These are phyloP conservation scores for Nicotiana tomentosiformis DNA, from an alignment of 257 asterid species.

Conservation along the genomic window DNA sequence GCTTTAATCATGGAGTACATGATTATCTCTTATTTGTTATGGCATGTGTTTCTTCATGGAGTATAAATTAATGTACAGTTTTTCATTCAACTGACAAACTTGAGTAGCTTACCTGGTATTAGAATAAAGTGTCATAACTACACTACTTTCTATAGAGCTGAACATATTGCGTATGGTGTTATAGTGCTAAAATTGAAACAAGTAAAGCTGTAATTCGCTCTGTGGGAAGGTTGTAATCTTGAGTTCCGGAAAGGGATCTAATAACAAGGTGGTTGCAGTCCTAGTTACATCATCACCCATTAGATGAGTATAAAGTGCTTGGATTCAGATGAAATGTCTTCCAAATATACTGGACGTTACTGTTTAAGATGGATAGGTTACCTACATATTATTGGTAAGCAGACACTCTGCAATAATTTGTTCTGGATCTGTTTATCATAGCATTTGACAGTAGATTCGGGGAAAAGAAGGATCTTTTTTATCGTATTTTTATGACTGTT, in stretches of 20 bases:
- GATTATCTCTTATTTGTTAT: not conserved
- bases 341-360: not conserved
- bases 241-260: not conserved
- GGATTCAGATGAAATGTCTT: not conserved
- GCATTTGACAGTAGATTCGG: not conserved
- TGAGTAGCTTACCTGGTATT: not conserved
- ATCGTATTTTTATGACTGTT: not conserved
- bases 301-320: not conserved
- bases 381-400: not conserved
- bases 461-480: not conserved
- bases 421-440: not conserved
- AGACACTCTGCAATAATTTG: not conserved
- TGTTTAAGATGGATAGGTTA: not conserved
- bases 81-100: not conserved
- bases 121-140: not conserved
- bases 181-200: not conserved
- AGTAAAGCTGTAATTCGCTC: not conserved
- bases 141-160: not conserved
- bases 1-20: not conserved
- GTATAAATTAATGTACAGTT: not conserved
- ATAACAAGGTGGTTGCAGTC: not conserved
- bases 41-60: not conserved
- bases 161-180: not conserved
- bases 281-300: not conserved
- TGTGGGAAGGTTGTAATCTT: not conserved